Evolutionary conservation across 257 asterid species (phyloP).

Genomic region (Solanum sejunctum): DNA sequence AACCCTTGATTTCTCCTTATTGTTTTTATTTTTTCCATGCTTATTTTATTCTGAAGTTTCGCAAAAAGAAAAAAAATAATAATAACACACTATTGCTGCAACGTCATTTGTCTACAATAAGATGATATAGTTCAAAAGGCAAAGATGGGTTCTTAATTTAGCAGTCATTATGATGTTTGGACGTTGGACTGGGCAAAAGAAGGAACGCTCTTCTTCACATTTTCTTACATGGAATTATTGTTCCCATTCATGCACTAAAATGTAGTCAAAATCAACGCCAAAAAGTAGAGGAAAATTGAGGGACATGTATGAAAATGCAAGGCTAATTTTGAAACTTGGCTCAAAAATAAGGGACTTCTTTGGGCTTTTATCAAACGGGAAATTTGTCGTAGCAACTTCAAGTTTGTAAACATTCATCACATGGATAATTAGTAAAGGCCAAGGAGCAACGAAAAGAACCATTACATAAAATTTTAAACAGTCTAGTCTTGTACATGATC

Average conservation of each 20-base stretch:
- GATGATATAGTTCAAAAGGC: background rate
- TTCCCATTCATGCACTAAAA: background rate
- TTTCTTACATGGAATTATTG: background rate
- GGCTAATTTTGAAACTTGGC: too few species aligned
- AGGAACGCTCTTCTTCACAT: background rate
- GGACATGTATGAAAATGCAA: background rate
- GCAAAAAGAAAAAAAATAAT: too few species aligned
- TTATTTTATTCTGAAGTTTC: too few species aligned
- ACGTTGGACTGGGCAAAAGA: background rate
- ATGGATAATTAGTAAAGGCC: background rate
- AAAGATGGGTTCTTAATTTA: background rate
- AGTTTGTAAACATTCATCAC: background rate
- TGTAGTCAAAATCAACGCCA: background rate
- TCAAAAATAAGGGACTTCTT: too few species aligned
- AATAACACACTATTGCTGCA: background rate
- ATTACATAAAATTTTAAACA: background rate
- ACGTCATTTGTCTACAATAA: background rate
- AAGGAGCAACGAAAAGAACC: background rate
- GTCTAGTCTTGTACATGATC: background rate
- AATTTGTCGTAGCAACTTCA: background rate
- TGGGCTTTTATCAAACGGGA: background rate
- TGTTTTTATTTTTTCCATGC: too few species aligned
- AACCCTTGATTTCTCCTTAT: too few species aligned
- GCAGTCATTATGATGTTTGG: background rate
- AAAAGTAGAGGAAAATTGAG: background rate